Evolutionary conservation across 176 grass and related monocot genomes (phyloP).

Genomic region (Guadua angustifolia): DNA sequence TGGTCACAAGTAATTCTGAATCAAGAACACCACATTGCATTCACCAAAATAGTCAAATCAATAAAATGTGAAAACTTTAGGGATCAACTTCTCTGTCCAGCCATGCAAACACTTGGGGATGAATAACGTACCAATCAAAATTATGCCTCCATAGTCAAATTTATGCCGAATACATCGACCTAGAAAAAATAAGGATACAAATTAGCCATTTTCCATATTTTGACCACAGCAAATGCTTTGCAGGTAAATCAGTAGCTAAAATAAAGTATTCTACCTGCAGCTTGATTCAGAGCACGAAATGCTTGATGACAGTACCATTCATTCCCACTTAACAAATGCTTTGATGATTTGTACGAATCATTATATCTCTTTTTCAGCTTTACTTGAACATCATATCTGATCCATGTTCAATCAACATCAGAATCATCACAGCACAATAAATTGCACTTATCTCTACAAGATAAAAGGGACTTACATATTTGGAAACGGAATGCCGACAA

Average conservation of each 20-base stretch:
- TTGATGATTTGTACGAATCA: constrained; percentile 84
- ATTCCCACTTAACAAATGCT: constrained; percentile 79
- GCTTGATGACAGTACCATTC: constrained; percentile 99
- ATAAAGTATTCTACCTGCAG: constrained; percentile 64
- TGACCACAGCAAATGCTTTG: constrained; percentile 18
- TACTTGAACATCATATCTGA: constrained; percentile 92
- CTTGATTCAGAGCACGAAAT: constrained; percentile 97
- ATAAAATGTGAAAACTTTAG: constrained; percentile 28
- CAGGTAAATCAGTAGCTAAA: constrained; percentile 29
- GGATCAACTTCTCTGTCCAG: constrained; percentile 1
- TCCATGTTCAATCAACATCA: constrained; percentile 46
- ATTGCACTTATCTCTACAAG: constrained; percentile 23
- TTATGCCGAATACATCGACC: constrained; percentile 95
- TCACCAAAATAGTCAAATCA: background rate
- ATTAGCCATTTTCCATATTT: constrained; percentile 45
- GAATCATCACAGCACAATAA: constrained; percentile 6
- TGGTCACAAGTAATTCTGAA: constrained; percentile 35
- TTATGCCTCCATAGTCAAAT: constrained; percentile 93
- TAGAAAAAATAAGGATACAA: constrained; percentile 48
- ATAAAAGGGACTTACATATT: constrained; percentile 74
- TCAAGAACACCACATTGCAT: constrained; percentile 24
- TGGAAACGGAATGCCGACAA: constrained; percentile 98
- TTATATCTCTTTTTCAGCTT: constrained; percentile 93
- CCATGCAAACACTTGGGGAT: constrained; percentile 28
- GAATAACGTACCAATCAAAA: constrained; percentile 74